A percentile compares a stretch with the other conserved stretches of the same genome.
Evolutionary conservation across 2,329 filamentous ascomycete species (phyloP).

Genomic region (Curvularia sp.): DNA sequence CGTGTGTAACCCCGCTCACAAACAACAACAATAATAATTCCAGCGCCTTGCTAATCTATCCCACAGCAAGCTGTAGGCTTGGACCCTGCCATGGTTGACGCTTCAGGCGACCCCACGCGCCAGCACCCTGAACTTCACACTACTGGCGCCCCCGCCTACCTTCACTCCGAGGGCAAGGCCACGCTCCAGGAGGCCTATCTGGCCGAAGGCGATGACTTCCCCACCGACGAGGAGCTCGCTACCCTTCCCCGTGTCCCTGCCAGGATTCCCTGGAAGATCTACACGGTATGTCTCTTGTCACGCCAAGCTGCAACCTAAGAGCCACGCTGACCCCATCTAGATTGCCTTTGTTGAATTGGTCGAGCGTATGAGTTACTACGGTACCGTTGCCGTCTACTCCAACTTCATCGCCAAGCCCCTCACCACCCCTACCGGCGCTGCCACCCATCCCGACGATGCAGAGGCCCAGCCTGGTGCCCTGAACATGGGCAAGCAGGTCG

Average conservation of each 20-base stretch:
- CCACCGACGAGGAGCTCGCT: constrained; percentile 46
- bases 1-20: constrained; percentile 21
- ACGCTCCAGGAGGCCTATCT: constrained; percentile 46
- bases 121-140: constrained; percentile 38
- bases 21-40: neutral
- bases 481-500: constrained; percentile 62
- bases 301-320: neutral
- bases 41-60: constrained; percentile 16
- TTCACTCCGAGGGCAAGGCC: constrained; percentile 48
- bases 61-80: constrained; percentile 39
- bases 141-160: constrained; percentile 39
- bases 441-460: constrained; percentile 33
- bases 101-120: constrained; percentile 47
- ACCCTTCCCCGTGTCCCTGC: constrained; percentile 49
- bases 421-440: constrained; percentile 41
- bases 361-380: constrained; percentile 52
- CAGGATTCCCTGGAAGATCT: constrained; percentile 45
- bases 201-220: constrained; percentile 34
- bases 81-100: constrained; percentile 45
- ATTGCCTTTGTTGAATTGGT: constrained; percentile 51
- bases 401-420: constrained; percentile 49
- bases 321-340: constrained; percentile 9
- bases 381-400: constrained; percentile 47
- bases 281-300: constrained; percentile 21
- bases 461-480: constrained; percentile 59